Evolutionary conservation across 257 asterid species (phyloP), one percentile per base, ranked within the genome.

Genomic region (Catharanthus roseus): DNA sequence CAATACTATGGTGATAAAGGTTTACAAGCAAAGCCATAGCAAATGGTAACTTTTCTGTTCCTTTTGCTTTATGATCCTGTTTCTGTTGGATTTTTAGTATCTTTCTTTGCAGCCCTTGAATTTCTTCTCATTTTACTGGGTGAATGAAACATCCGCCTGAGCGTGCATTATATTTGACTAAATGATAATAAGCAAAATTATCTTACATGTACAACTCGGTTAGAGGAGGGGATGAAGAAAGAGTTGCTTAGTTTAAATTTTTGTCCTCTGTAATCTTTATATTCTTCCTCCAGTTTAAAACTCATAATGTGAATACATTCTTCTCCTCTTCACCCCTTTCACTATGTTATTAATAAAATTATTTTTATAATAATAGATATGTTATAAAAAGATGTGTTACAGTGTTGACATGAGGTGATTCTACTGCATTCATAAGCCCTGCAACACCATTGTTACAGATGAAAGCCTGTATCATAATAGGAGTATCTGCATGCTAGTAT

Each of bases 1-100:
- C 91, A 83, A 60, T 93, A 93, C 75, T 93, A 90, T 77, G 90
- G 98, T 45, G 86, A 90, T 49, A 74, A 76, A 3, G 96, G 97
- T 29, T 82, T 93, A 77, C 98, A 93, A 76, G 77, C 97, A 50
- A 90, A 83, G 77, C 82, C 82, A 80, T 88, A 85, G 82, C 75
- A 73, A 71, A 21, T 62, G 75, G 79, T 34, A 33, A 60, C 26
- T 9, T 56, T 38, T 77, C 39, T 9, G 65, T 38, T n/a, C 49
- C 53, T 65, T 65, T 12, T 5, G 15, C 10, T 23, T 54, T 31
- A 21, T 78, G 49, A 28, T 63, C 24, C 6, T 16, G 24, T 49
- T 34, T 15, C 23, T 7, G 16, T 58, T 31, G 50, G 21, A 33
- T 23, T 19, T 12, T 10, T 19, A 26, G 24, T 12, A 29, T 45